A percentile compares a stretch with the other conserved stretches of the same genome.
These are phyloP conservation scores for Poa annua DNA, from an alignment of 176 grass and related monocot species.

Conservation along the genomic window DNA sequence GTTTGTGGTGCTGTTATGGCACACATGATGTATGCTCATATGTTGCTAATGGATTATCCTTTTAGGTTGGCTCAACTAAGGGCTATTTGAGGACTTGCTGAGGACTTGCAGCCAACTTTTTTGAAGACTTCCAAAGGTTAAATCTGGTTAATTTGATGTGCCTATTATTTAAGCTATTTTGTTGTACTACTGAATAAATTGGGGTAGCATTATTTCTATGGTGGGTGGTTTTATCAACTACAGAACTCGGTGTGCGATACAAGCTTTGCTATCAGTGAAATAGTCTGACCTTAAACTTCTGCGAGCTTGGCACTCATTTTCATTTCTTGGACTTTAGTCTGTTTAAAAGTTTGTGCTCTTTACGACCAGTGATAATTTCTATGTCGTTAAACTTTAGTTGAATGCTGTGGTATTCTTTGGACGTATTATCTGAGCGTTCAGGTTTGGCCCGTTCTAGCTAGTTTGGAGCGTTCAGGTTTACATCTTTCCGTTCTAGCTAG, in stretches of 20 bases:
- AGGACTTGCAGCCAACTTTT: slow-evolving; percentile 97
- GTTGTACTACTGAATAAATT: neutral
- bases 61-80: slow-evolving; percentile 65
- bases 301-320: slow-evolving; percentile 5
- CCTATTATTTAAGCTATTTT: slow-evolving; percentile 8
- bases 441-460: too few relatives aligned
- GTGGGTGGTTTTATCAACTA: slow-evolving; percentile 19
- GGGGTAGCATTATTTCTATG: neutral
- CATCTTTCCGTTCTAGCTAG: neutral
- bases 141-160: neutral
- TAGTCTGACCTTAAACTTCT: neutral
- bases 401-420: slow-evolving; percentile 97
- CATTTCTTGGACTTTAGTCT: slow-evolving; percentile 29
- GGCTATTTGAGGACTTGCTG: slow-evolving; percentile 96
- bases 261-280: slow-evolving; percentile 10
- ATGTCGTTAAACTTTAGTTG: slow-evolving; percentile 57
- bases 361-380: slow-evolving; percentile 26
- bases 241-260: neutral
- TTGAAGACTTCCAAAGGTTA: slow-evolving; percentile 94
- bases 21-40: neutral
- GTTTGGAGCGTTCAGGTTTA: too few relatives aligned
- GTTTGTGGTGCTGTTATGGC: neutral
- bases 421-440: slow-evolving; percentile 73
- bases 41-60: slow-evolving; percentile 29
- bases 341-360: neutral